Evolutionary conservation across 1,284 basidiomycete species (phyloP), one percentile per base, ranked within the genome.

Genomic region (Cryptococcus depauperatus): DNA sequence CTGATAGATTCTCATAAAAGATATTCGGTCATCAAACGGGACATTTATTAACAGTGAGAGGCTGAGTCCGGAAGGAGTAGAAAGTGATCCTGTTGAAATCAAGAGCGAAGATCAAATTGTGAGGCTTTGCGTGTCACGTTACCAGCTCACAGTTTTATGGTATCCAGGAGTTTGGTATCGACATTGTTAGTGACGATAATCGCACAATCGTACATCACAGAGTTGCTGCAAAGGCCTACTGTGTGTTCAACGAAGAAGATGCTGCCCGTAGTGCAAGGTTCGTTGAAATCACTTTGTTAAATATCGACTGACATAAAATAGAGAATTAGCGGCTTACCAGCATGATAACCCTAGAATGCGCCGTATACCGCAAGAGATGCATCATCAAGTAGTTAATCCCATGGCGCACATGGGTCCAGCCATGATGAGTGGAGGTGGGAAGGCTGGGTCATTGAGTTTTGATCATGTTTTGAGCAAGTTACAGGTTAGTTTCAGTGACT

Each of bases 111-210:
- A 97, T 66, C 84, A 92, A 54, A 83, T 89, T 51, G 82, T 84
- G 67, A 48, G 82, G 76, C 28, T 18, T 16, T 4, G 11, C 29
- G 16, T 3, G 11, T 30, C 11, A 30, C 29, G 29, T 30, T 30
- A 30, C 11, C 11, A 16, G 11, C 8, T 11, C 26, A 13, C 23
- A 23, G 11, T 14, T 37, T 13, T 21, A 37, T 35, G 4, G 5
- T 4, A 25, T 6, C 26, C 60, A 90, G 87, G 92, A 97, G 80
- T 96, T 96, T 65, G 92, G 93, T 50, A 98, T 98, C 66, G 95
- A 98, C 73, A 98, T 98, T 52, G 86, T 96, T 46, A 89, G 89
- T 51, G 93, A 99, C 64, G 95, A 98, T 74, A 96, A 95, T 77
- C 90, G 91, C 72, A 91, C 90, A 0, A 91, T 96, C 52, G 84